Base-by-base conservation (phyloP, 2,329 filamentous ascomycete genomes). In the Pseudocercospora vitis region DNA sequence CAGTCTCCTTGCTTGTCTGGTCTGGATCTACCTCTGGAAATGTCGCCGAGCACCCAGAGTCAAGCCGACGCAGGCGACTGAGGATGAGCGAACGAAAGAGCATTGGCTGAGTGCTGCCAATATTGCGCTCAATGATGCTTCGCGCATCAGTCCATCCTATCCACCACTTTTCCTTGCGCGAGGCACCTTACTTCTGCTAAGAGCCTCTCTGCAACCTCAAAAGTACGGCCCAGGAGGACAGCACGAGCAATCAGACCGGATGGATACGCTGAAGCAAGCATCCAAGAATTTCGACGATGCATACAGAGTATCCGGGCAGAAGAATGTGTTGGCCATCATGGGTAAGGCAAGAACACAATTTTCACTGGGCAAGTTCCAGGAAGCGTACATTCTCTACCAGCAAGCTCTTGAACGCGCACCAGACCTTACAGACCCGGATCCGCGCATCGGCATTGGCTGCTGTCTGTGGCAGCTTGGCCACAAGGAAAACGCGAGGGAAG, bases 391-490 rank as follows among this genome's bases (percentile, higher is more conserved):
- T 56, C 79, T 82, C 19, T 99, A 97, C 69, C 94, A 99, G 73
- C 87, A 89, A 55, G 90, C 91, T 12, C 76, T 99, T 47, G 80
- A 85, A 64, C 91, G 88, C 71, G 91, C 91, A 77, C 94, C 94
- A 1, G 85, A 89, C 62, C 79, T 97, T 66, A 83, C 88, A 35
- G 94, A 99, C 66, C 94, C 94, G 0, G 94, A 99, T 71, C 95
- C 94, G 62, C 84, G 95, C 63, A 92, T 99, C 63, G 94, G 94
- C 51, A 92, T 99, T 66, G 94, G 94, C 40, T 94, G 90, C 72
- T 99, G 94, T 76, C 87, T 96, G 71, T 99, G 95, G 94, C 89
- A 96, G 71, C 79, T 99, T 23, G 91, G 91, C 8, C 91, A 89
- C 77, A 96, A 95, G 71, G 89, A 95, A 28, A 90, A 96, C 65